phyloP scores from a whole-genome alignment of 1,284 basidiomycete species.

The Ceratobasidium sp. region DNA sequence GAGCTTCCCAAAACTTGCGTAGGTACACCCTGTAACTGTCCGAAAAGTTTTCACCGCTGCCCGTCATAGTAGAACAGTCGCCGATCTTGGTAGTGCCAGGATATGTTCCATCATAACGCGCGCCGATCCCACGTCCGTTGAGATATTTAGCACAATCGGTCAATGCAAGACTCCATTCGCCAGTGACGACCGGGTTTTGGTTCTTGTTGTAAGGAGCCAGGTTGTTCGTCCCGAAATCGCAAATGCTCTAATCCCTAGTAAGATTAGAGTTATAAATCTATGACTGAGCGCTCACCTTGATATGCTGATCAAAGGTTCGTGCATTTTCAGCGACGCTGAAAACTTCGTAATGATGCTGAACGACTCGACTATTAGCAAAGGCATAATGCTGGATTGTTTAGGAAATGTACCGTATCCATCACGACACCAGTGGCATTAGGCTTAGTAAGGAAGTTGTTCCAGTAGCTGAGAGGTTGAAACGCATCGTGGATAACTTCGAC shows the following conservation, averaged over 20 bases:
- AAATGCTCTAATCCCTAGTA: constrained; percentile 57
- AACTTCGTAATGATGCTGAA: constrained; percentile 80
- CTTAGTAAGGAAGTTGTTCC: constrained; percentile 70
- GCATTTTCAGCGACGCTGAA: constrained; percentile 65
- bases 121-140: constrained; percentile 54
- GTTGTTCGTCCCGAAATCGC: constrained; percentile 51
- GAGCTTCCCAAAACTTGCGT: constrained; percentile 84
- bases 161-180: constrained; percentile 84
- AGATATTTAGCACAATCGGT: constrained; percentile 84
- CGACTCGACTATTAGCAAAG: no score
- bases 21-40: constrained; percentile 83
- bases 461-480: constrained; percentile 79
- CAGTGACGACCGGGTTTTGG: constrained; percentile 76
- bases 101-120: constrained; percentile 77
- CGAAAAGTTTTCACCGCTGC: constrained; percentile 74
- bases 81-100: constrained; percentile 70
- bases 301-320: constrained; percentile 65
- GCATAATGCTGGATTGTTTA: no score
- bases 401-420: constrained; percentile 57
- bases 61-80: constrained; percentile 75
- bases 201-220: constrained; percentile 48
- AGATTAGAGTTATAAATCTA: no score
- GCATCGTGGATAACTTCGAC: constrained; percentile 85
- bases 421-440: constrained; percentile 53
- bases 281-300: constrained; percentile 50